phyloP scores from a whole-genome alignment of 352 stramenopile genomes.

The Phytopythium helicoides region DNA sequence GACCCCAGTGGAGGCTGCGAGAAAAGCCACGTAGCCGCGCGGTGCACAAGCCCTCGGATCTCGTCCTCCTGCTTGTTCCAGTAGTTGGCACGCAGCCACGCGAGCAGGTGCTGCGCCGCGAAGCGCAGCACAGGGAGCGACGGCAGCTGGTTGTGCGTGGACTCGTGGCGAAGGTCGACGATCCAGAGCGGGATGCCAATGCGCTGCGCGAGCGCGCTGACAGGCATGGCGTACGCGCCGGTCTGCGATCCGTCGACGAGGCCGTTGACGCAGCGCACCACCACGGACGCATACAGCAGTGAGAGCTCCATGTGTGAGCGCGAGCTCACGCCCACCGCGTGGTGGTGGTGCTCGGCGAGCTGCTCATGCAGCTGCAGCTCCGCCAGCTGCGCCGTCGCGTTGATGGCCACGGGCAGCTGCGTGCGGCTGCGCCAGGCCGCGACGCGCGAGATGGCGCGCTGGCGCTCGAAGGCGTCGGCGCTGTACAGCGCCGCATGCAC shows the following conservation, averaged over 20 bases:
- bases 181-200: slow-evolving; percentile 93
- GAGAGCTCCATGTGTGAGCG: slow-evolving; percentile 81
- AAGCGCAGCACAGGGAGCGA: slow-evolving; percentile 86
- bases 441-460: slow-evolving; percentile 57
- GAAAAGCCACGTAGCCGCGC: slow-evolving; percentile 34
- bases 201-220: slow-evolving; percentile 76
- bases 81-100: slow-evolving; percentile 88
- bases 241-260: slow-evolving; percentile 81
- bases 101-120: slow-evolving; percentile 80
- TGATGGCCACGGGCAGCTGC: slow-evolving; percentile 76
- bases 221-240: slow-evolving; percentile 67
- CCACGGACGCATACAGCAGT: slow-evolving; percentile 54
- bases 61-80: slow-evolving; percentile 75
- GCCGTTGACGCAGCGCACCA: slow-evolving; percentile 84
- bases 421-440: slow-evolving; percentile 64
- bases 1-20: slow-evolving; percentile 15
- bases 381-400: slow-evolving; percentile 70
- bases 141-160: slow-evolving; percentile 92
- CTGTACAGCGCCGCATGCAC: slow-evolving; percentile 64
- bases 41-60: slow-evolving; percentile 45
- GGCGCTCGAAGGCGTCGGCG: slow-evolving; percentile 30
- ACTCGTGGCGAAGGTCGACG: slow-evolving; percentile 92
- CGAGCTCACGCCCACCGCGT: slow-evolving; percentile 62
- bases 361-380: slow-evolving; percentile 74
- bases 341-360: slow-evolving; percentile 62